Percentiles rank a stretch among this genome's conserved stretches.
Conservation (phyloP, 2,329 filamentous ascomycete species). For the Aspergillus pseudonomiae region DNA sequence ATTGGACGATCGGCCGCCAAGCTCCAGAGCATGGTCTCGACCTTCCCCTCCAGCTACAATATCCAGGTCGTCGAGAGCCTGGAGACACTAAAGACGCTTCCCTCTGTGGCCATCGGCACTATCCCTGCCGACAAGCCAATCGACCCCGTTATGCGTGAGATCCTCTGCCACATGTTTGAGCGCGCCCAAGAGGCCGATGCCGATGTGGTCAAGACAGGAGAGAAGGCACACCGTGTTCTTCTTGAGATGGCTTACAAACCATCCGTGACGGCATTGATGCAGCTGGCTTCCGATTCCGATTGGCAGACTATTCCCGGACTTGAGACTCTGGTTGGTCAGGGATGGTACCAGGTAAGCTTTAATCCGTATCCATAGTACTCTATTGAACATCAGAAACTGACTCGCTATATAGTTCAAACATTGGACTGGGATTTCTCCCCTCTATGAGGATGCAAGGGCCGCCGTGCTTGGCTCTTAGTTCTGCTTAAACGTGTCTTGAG, state of each 20-base stretch:
- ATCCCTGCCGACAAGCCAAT: conserved; percentile 88
- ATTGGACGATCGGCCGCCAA: conserved; percentile 75
- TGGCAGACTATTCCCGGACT: conserved; percentile 86
- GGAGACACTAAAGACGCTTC: conserved; percentile 57
- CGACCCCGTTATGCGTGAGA: conserved; percentile 68
- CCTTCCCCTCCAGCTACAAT: conserved; percentile 75
- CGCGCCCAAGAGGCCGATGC: conserved; percentile 52
- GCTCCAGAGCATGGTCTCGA: conserved; percentile 66
- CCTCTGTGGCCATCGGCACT: conserved; percentile 79
- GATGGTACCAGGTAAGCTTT: conserved; percentile 71
- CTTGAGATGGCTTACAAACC: conserved; percentile 98
- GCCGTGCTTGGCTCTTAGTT: conserved; percentile 12
- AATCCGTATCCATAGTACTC: neutral
- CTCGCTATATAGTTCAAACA: conserved; percentile 64
- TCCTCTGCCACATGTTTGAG: conserved; percentile 60
- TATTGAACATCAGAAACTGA: conserved; percentile 6
- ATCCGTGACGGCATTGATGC: conserved; percentile 78
- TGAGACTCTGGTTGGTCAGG: conserved; percentile 88
- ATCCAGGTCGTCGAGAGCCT: conserved; percentile 64
- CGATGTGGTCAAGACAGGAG: conserved; percentile 36
- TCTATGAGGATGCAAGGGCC: conserved; percentile 70
- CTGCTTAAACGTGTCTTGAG: neutral
- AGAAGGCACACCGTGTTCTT: conserved; percentile 61
- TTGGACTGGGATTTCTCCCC: conserved; percentile 79
- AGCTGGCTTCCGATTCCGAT: conserved; percentile 72